phyloP scores from a whole-genome alignment of 768 basidiomycete species.

The Albatrellus ellisii region DNA sequence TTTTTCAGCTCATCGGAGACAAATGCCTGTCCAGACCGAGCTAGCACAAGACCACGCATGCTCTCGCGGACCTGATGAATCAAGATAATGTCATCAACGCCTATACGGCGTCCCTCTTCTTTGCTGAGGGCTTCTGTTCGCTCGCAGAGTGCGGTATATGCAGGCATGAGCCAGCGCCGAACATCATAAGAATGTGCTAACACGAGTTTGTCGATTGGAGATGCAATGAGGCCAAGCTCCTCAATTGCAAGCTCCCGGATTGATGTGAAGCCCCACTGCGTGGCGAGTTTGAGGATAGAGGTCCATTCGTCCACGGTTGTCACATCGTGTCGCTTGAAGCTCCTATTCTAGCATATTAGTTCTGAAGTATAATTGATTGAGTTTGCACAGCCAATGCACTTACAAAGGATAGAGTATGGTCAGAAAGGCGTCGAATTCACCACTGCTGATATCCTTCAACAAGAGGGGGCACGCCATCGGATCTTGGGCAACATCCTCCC shows the following conservation, averaged over 20 bases:
- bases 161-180: background rate
- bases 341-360: background rate
- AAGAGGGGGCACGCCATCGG: too few species aligned
- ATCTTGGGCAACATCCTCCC: too few species aligned
- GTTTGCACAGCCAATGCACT: background rate
- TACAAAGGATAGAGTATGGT: background rate
- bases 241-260: background rate
- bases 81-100: background rate
- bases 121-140: background rate
- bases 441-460: background rate
- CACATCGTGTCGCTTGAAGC: background rate
- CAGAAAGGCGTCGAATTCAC: background rate
- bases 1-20: too few species aligned
- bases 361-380: background rate
- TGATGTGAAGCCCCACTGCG: background rate
- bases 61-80: background rate
- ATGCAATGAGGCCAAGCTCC: background rate
- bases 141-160: background rate
- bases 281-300: background rate
- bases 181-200: background rate
- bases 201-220: background rate
- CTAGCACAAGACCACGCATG: too few species aligned
- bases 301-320: background rate
- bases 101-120: background rate
- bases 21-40: too few species aligned